Percentiles rank a stretch among this genome's conserved stretches.
These are phyloP conservation scores for Cyathus striatus DNA, from an alignment of 768 basidiomycete genomes.

Conservation along the genomic window DNA sequence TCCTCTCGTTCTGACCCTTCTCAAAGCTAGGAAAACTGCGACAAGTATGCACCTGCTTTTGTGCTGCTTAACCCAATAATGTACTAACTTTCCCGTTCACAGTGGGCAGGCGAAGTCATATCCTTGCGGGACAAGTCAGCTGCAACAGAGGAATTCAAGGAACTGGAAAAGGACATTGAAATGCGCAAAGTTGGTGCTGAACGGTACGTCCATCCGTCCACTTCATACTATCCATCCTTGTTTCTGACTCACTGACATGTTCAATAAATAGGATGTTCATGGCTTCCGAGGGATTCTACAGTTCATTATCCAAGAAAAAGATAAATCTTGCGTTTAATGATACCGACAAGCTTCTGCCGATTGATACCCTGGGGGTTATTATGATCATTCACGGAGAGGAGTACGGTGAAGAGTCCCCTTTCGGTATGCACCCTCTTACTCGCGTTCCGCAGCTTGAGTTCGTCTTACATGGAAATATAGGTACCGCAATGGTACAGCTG, in stretches of 20 bases:
- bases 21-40: conserved; percentile 69
- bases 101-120: conserved; percentile 92
- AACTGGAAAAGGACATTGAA: conserved; percentile 82
- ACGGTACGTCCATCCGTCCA: conserved; percentile 42
- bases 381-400: conserved; percentile 87
- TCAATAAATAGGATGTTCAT: conserved; percentile 50
- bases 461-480: conserved; percentile 26
- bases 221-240: neutral
- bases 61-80: conserved; percentile 3
- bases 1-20: neutral
- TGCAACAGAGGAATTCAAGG: conserved; percentile 73
- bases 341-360: conserved; percentile 65
- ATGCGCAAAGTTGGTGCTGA: conserved; percentile 68
- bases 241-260: neutral
- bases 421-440: conserved; percentile 37
- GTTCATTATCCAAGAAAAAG: conserved; percentile 71
- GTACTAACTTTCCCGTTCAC: conserved; percentile 24
- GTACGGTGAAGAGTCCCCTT: conserved; percentile 70
- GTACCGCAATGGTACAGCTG: conserved; percentile 64
- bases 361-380: conserved; percentile 78
- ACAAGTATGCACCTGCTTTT: conserved; percentile 45
- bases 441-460: neutral
- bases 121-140: conserved; percentile 77
- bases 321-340: conserved; percentile 57
- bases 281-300: conserved; percentile 70